Evolutionary conservation across 2,329 filamentous ascomycete species (phyloP), one percentile per base, ranked within the genome.

Genomic region (Colletotrichum tabaci): DNA sequence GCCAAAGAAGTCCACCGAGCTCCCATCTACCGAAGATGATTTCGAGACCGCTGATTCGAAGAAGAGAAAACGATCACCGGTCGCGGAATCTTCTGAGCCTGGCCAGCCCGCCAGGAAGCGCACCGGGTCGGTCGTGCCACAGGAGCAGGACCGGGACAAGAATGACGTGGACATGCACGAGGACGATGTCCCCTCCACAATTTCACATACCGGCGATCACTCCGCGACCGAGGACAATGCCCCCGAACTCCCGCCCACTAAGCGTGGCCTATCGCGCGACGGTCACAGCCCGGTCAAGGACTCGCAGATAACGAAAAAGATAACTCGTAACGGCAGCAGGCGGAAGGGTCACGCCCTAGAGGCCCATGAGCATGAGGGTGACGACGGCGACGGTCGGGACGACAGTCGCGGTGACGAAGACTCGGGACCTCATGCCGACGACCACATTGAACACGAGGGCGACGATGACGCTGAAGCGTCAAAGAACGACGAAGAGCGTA

Each of bases 401-500:
- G 74, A 75, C n/a, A 74, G 76, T 30, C 80, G 82, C 3, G 75
- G 72, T 44, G 81, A 83, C 26, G 85, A 84, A 53, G 84, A 87
- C 61, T 78, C 80, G 26, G 82, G 86, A 23, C 85, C 84, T 38
- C 88, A 86, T 57, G 91, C 87, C 38, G 88, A 90, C 47, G 87
- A 88, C 26, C 83, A 83, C 49, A 83, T 79, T 57, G 88, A 90
- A 67, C 83, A 84, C 75, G 89, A 91, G 75, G 83, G 85, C 66
- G 88, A 90, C 73, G 89, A 90, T 72, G 90, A 91, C 74, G 84
- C 85, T 3, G 90, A 92, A 74, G 87, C 85, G 23, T 85, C 88
- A 61, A 90, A 82, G 65, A 91, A 91, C 72, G 88, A 90, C 71
- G 91, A 93, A 88, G 90, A 92, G 77, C 79, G 90, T 89, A 87